Evolutionary conservation across 148 eudicot genomes (phyloP), one percentile per base, ranked within the genome.

Genomic region (Chenopodium album): DNA sequence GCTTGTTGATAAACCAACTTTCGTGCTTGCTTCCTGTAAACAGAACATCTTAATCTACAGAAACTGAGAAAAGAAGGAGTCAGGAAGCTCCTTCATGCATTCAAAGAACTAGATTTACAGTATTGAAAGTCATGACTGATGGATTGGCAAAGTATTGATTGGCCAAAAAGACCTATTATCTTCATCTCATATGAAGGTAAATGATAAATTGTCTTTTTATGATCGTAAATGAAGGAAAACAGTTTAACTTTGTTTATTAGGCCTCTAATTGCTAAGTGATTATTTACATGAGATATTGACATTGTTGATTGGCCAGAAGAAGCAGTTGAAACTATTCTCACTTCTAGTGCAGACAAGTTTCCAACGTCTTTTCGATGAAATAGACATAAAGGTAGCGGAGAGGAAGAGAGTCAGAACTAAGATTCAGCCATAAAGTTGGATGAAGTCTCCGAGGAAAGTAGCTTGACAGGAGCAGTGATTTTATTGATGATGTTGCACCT

Each of bases 221-320:
- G 86, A 83, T 93, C 71, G 32, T 88, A 81, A 90, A 90, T 71
- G 93, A 93, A 54, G 97, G 89, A 60, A 85, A 89, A 60, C 90
- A 82, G 76, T 82, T 89, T 23, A 23, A 23, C 23, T 69, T 90
- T n/a, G 92, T 90, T 76, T 80, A 84, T 64, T 62, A 83, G 34
- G 82, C 83, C 72, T 73, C 92, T 28, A 83, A 31, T 85, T 88
- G 81, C 89, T 87, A 82, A 84, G 90, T 75, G 85, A 88, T 71
- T 90, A 97, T 52, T 84, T 95, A 85, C 92, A 85, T n/a, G 98
- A 95, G 80, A 85, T 92, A 81, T 85, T 93, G 89, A 80, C 87
- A 34, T 80, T 88, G 82, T 84, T 88, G 82, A 85, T 93, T 85
- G 85, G 82, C 84, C 84, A 80, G 63, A 90, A 88, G 83, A 89